These are phyloP conservation scores for Trichophyton verrucosum DNA, from an alignment of 2,329 filamentous ascomycete genomes.

Conservation along the genomic window DNA sequence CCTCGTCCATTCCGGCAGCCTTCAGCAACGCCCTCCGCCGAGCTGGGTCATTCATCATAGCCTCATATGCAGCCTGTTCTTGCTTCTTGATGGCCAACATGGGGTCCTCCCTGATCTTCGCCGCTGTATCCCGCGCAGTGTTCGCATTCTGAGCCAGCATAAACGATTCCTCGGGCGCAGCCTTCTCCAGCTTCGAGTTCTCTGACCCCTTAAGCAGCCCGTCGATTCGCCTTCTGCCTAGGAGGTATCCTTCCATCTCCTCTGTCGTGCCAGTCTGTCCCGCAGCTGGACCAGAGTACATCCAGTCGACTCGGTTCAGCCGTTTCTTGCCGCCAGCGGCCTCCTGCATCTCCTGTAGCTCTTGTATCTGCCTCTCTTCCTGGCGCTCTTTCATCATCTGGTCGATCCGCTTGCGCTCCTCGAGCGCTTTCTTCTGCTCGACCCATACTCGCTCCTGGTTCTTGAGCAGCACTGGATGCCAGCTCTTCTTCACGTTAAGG, in stretches of 20 bases:
- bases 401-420: conserved; percentile 87
- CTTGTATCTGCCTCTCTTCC: conserved; percentile 84
- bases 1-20: conserved; percentile 29
- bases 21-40: conserved; percentile 52
- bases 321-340: conserved; percentile 71
- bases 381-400: conserved; percentile 85
- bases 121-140: conserved; percentile 62
- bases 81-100: conserved; percentile 86
- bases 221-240: conserved; percentile 88
- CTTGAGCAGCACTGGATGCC: conserved; percentile 79
- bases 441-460: conserved; percentile 88
- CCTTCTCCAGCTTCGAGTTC: conserved; percentile 67
- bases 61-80: conserved; percentile 67
- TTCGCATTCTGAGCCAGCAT: conserved; percentile 51
- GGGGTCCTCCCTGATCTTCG: conserved; percentile 83
- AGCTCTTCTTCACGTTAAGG: conserved; percentile 89
- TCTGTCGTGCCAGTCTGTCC: conserved; percentile 65
- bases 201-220: conserved; percentile 71
- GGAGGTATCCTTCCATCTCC: conserved; percentile 83
- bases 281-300: conserved; percentile 80
- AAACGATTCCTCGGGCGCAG: conserved; percentile 50
- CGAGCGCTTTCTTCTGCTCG: conserved; percentile 81
- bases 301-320: conserved; percentile 85
- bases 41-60: conserved; percentile 35
- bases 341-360: conserved; percentile 81